Evolutionary conservation across 1,139 yeast species (phyloP).

Genomic region (Candida labiduridarum): DNA sequence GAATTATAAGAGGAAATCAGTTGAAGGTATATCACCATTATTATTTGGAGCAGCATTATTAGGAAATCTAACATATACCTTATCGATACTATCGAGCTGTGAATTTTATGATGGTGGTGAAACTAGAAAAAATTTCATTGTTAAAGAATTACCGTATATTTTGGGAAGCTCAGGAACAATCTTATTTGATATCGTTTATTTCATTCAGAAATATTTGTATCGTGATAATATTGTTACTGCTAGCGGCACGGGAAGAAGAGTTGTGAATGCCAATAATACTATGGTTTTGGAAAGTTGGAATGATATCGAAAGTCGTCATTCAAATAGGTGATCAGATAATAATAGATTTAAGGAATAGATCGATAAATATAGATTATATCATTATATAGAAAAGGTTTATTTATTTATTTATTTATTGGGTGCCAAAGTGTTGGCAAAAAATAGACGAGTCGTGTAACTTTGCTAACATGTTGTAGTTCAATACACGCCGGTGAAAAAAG

Average conservation of each 20-base stretch:
- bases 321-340: not conserved
- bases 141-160: slow-evolving; percentile 77
- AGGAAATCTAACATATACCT: slow-evolving; percentile 81
- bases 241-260: not conserved
- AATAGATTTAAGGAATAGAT: not conserved
- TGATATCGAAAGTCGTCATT: slow-evolving; percentile 12
- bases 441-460: too few relatives aligned
- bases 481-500: too few relatives aligned
- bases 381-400: not conserved
- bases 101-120: slow-evolving; percentile 29
- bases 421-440: too few relatives aligned
- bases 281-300: slow-evolving; percentile 33
- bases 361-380: not conserved
- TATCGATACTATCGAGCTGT: slow-evolving; percentile 65
- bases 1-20: slow-evolving; percentile 74
- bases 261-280: slow-evolving; percentile 22
- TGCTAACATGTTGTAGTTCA: too few relatives aligned
- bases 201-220: slow-evolving; percentile 59
- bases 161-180: slow-evolving; percentile 89
- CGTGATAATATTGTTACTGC: slow-evolving; percentile 21
- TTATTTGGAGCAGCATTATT: slow-evolving; percentile 76
- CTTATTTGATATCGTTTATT: slow-evolving; percentile 72
- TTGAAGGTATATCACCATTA: slow-evolving; percentile 80
- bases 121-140: slow-evolving; percentile 50
- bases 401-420: not conserved